A percentile compares a stretch with the other conserved stretches of the same genome.
Evolutionary conservation across 2,329 filamentous ascomycete species (phyloP).

Genomic region (Rugonectria rugulosa): DNA sequence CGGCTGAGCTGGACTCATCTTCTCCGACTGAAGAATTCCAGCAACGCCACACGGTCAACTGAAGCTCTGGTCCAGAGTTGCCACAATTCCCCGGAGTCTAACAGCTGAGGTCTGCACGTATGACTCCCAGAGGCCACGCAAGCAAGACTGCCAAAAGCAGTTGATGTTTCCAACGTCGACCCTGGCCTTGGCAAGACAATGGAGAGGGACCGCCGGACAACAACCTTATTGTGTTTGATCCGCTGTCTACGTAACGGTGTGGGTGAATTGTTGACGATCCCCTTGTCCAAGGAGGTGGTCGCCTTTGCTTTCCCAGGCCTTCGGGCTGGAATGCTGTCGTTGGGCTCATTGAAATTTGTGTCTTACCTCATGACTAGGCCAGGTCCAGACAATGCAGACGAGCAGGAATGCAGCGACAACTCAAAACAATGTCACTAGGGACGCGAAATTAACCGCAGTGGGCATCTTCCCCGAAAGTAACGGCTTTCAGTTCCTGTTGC

Average conservation of each 20-base stretch:
- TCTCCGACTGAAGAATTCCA: too few relatives aligned
- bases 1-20: too few relatives aligned
- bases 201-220: too few relatives aligned
- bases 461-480: neutral
- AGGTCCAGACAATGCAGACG: neutral
- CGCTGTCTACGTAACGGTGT: neutral
- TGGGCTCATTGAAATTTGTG: neutral
- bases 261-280: too few relatives aligned
- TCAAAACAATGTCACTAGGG: neutral
- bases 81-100: neutral
- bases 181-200: neutral
- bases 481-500: neutral
- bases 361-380: neutral
- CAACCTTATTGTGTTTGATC: neutral
- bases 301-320: too few relatives aligned
- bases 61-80: too few relatives aligned
- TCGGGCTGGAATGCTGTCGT: too few relatives aligned
- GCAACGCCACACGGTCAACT: too few relatives aligned
- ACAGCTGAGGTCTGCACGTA: too few relatives aligned
- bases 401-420: conserved; percentile 3
- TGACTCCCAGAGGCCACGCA: too few relatives aligned
- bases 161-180: neutral
- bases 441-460: neutral
- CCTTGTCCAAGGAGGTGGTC: too few relatives aligned
- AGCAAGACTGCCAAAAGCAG: too few relatives aligned